Base-by-base conservation (phyloP, 805 yeast species). In the Suhomyces pyralidae region DNA sequence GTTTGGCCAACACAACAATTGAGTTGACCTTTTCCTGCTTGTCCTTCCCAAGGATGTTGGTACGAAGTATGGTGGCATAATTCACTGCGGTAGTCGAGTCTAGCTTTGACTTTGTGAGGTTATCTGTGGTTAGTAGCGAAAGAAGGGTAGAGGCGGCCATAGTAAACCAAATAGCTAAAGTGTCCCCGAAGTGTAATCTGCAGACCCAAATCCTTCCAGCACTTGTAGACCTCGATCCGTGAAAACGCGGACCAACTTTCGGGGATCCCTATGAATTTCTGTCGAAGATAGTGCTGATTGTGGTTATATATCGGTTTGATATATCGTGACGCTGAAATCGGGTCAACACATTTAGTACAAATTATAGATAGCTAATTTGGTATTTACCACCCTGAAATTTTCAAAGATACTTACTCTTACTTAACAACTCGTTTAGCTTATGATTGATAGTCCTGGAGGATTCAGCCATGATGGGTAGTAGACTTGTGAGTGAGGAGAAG, bases 1-100 rank as follows among this genome's bases (percentile, higher is more conserved):
- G 68, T 56, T 77, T 81, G 30, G 85, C 80, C 28, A 84, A 65
- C 3, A 82, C 82, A 1, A 79, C 78, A 8, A 83, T 77, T 2
- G 81, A 73, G 62, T 80, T 81, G 46, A 79, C 75, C 55, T 76
- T 74, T 52, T 81, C 85, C 47, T 77, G 76, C 51, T 77, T 78
- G 53, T 77, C 80, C 48, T 69, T 68, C 12, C 80, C 80, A 52
- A 77, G 59, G 30, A 81, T 76, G 45, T 78, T 75, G 10, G 64
- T 46, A 53, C 71, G 73, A 42, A 82, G 67, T 22, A 70, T 69
- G 25, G 61, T 50, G 40, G 75, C 71, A 58, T 72, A 75, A 44
- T 52, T 55, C 42, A 73, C 54, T 12, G 76, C 76, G 0, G 72
- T 65, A 1, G 60, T 43, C 7, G 64, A 59, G 46, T 73, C 77